Base-by-base conservation (phyloP, 768 basidiomycete species). In the Lactarius vividus region DNA sequence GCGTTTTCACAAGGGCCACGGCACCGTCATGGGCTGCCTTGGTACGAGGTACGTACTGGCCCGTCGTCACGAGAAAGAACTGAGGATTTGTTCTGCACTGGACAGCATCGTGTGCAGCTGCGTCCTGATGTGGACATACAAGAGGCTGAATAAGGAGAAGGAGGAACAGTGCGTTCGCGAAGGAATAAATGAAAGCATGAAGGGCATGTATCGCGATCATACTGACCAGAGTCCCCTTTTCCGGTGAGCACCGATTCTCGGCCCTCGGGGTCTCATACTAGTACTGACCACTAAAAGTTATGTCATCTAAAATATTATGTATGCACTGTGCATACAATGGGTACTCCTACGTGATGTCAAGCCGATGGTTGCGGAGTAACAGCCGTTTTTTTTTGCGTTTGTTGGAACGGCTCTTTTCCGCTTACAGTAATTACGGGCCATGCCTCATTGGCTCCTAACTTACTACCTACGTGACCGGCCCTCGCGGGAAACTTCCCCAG, bases 161-260 rank as follows among this genome's bases (percentile, higher is more conserved):
- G 79, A 80, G 55, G 79, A 75, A 13, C 67, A 74, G 16, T 86
- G 85, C 67, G 72, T 72, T 6, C 74, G 75, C 5, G 77, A 80
- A 59, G 78, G 78, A 3, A 82, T 87, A 59, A 77, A 78, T 9
- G 75, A 77, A 11, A 77, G 73, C 54, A 75, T 73, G 54, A 73
- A 69, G 57, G 76, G 76, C 5, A 79, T 83, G 54, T 85, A 82
- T 68, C 74, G 71, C 40, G 73, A 83, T 8, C 75, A 85, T 74
- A 85, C 84, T 4, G 83, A 83, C 66, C 75, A 80, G 39, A 84
- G 83, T 62, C 85, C 86, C 44, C 74, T 87, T 39, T 87, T 83
- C 76, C 79, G 83, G 82, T 82, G 57, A 52, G 70, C 10, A 35
- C 35, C 35, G 35, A 35, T 11, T 35, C 35, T 35, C 35, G 35